These are phyloP conservation scores for Neofusicoccum kwambonambiense DNA, from an alignment of 2,329 filamentous ascomycete species.

Conservation along the genomic window DNA sequence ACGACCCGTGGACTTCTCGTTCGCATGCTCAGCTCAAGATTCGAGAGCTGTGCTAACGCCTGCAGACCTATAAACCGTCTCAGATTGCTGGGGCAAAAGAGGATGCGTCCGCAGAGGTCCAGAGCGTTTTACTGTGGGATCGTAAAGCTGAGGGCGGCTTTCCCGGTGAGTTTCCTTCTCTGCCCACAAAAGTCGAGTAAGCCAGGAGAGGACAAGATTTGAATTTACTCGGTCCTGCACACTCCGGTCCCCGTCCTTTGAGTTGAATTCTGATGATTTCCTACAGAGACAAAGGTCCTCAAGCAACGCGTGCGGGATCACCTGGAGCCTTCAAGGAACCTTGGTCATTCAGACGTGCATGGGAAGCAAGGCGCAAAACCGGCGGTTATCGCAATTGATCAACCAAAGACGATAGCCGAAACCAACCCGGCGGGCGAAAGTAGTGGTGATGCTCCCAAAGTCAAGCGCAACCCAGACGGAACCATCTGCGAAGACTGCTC, in stretches of 20 bases:
- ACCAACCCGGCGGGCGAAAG: neutral
- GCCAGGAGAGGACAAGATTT: too few species aligned
- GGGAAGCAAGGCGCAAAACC: conserved; percentile 33
- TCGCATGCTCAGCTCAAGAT: neutral
- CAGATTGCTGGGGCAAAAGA: conserved; percentile 3
- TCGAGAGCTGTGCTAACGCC: neutral
- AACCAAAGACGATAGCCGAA: neutral
- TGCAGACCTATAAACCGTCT: conserved; percentile 9
- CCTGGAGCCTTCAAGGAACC: conserved; percentile 71
- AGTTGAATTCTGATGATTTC: neutral
- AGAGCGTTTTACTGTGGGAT: conserved; percentile 75
- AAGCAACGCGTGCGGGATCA: conserved; percentile 82
- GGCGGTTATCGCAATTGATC: neutral
- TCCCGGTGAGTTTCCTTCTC: conserved; percentile 54
- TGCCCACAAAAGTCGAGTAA: too few species aligned
- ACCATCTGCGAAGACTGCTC: conserved; percentile 39
- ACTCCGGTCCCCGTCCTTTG: too few species aligned
- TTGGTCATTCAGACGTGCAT: conserved; percentile 66
- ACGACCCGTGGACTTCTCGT: neutral
- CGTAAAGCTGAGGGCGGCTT: conserved; percentile 84
- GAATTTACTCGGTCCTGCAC: too few species aligned
- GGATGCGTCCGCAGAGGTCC: conserved; percentile 27
- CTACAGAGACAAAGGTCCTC: conserved; percentile 76
- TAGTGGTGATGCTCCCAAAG: neutral
- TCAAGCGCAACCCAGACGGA: conserved; percentile 36